phyloP scores from a whole-genome alignment of 805 yeast genomes.

The Candida ponderosae region DNA sequence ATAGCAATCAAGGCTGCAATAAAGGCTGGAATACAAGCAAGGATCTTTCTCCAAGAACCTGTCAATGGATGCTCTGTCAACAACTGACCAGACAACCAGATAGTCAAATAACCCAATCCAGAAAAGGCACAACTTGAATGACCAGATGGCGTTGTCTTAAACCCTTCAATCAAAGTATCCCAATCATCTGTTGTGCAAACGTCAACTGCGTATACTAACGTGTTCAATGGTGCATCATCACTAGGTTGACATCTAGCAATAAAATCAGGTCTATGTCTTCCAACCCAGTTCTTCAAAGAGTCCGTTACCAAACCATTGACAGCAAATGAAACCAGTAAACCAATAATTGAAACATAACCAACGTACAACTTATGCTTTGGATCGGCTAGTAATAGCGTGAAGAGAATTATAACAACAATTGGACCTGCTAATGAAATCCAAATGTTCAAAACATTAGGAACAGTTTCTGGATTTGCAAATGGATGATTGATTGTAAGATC shows the following conservation, averaged over 20 bases:
- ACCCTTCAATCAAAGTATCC: conserved; percentile 52
- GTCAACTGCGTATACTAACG: conserved; percentile 52
- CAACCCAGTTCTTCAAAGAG: conserved; percentile 73
- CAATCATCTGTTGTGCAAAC: conserved; percentile 51
- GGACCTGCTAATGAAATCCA: conserved; percentile 51
- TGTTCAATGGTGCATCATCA: conserved; percentile 45
- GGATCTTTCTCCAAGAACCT: conserved; percentile 57
- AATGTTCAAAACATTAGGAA: conserved; percentile 46
- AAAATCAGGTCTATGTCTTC: conserved; percentile 90
- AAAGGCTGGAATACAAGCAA: conserved; percentile 48
- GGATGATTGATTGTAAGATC: conserved; percentile 81
- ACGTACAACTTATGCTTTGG: conserved; percentile 51
- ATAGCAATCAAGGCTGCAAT: conserved; percentile 74
- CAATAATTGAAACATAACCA: conserved; percentile 57
- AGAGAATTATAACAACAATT: conserved; percentile 25
- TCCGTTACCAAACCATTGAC: conserved; percentile 62
- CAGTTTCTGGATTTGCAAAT: conserved; percentile 66
- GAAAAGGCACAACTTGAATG: conserved; percentile 69
- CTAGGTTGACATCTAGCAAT: conserved; percentile 76
- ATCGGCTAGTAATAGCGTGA: conserved; percentile 25
- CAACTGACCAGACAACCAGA: conserved; percentile 67
- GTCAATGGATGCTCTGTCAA: conserved; percentile 35
- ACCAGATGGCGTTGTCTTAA: conserved; percentile 78
- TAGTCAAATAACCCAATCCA: conserved; percentile 52
- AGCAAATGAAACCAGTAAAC: conserved; percentile 52